These are phyloP conservation scores for Groenewaldozyma auringiensis DNA, from an alignment of 1,139 yeast genomes.

Conservation along the genomic window DNA sequence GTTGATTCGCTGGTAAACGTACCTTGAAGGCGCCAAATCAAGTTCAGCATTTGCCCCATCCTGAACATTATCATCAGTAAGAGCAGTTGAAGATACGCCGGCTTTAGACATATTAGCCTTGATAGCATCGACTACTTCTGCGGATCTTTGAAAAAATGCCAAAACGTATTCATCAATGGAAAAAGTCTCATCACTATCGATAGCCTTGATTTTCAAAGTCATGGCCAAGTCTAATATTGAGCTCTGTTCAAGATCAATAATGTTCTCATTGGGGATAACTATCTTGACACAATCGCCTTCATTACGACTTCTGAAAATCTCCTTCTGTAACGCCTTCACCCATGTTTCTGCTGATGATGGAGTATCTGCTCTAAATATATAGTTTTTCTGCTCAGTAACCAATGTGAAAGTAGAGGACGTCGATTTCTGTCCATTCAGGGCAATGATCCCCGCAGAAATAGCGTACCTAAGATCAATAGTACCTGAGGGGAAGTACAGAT, in stretches of 20 bases:
- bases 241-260: slow-evolving; percentile 54
- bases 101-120: slow-evolving; percentile 12
- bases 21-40: slow-evolving; percentile 4
- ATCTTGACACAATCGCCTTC: slow-evolving; percentile 66
- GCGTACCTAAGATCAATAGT: slow-evolving; percentile 68
- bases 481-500: slow-evolving; percentile 70
- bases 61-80: slow-evolving; percentile 6
- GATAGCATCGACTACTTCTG: slow-evolving; percentile 15
- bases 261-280: slow-evolving; percentile 63
- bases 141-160: slow-evolving; percentile 44
- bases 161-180: slow-evolving; percentile 62
- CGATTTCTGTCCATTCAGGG: slow-evolving; percentile 19
- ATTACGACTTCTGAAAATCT: slow-evolving; percentile 66
- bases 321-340: slow-evolving; percentile 68
- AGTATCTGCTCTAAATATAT: slow-evolving; percentile 67
- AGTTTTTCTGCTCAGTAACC: slow-evolving; percentile 50
- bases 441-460: slow-evolving; percentile 46
- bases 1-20: slow-evolving; percentile 5
- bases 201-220: slow-evolving; percentile 40
- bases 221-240: slow-evolving; percentile 44
- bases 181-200: slow-evolving; percentile 44
- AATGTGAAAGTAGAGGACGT: slow-evolving; percentile 23
- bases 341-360: slow-evolving; percentile 67
- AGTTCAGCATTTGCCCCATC: slow-evolving; percentile 1
- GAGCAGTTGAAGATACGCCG: slow-evolving; percentile 15